phyloP scores from a whole-genome alignment of 768 basidiomycete genomes.

The Pisolithus microcarpus region DNA sequence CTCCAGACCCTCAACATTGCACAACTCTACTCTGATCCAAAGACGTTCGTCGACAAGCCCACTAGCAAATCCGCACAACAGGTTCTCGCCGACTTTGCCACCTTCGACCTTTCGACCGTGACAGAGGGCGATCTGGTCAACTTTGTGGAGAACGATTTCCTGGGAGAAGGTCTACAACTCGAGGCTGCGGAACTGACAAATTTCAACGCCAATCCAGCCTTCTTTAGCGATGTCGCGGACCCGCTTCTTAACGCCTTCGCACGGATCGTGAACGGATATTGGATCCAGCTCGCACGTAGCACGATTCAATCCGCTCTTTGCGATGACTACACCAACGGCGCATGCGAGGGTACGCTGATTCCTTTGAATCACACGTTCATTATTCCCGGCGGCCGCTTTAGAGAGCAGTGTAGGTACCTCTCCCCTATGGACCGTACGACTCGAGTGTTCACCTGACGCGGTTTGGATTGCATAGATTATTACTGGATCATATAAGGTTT shows the following conservation, averaged over 20 bases:
- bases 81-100: constrained; percentile 63
- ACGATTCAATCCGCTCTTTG: constrained; percentile 72
- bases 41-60: constrained; percentile 88
- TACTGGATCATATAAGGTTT: constrained; percentile 88
- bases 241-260: constrained; percentile 65
- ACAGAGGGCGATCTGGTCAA: constrained; percentile 59
- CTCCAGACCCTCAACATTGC: constrained; percentile 85
- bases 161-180: constrained; percentile 82
- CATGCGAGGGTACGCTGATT: constrained; percentile 80
- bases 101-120: constrained; percentile 29
- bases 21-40: constrained; percentile 65
- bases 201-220: constrained; percentile 57
- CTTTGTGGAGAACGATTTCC: constrained; percentile 71
- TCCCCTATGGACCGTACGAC: background rate
- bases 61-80: constrained; percentile 58
- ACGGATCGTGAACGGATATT: constrained; percentile 80
- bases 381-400: constrained; percentile 80
- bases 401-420: constrained; percentile 65
- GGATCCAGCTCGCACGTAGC: constrained; percentile 69
- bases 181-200: constrained; percentile 52
- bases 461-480: constrained; percentile 32
- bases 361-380: constrained; percentile 90
- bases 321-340: constrained; percentile 33
- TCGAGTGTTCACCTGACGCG: background rate
- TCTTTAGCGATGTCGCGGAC: constrained; percentile 65